Evolutionary conservation across 2,329 filamentous ascomycete genomes (phyloP), one percentile per base, ranked within the genome.

Genomic region (Colletotrichum navitas): DNA sequence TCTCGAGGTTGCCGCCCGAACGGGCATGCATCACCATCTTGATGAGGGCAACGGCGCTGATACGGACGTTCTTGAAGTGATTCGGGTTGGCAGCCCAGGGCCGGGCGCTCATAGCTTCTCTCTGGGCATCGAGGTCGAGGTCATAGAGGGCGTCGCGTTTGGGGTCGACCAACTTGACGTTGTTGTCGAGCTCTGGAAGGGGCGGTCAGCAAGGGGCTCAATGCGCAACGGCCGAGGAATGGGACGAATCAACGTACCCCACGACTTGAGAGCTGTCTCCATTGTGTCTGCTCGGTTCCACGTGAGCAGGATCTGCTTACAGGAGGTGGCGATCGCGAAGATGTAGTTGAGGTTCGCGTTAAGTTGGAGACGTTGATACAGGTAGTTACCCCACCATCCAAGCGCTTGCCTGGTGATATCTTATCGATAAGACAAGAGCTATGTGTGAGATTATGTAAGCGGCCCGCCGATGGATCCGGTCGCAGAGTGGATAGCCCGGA

Each of bases 1-100:
- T 89, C 85, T 99, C 96, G 75, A 98, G 88, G 36, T 90, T 90
- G 68, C 96, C 95, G 75, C 96, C 96, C 0, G 94, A 95, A n/a
- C 96, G 93, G 12, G 96, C 96, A 81, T 99, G 96, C 93, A 98
- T 98, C 74, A 97, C 94, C 96, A 99, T 99, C 85, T 99, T 99
- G 76, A 98, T 89, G 71, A 99, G 89, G 6, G 96, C 96, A 16
- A 97, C 92, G 70, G 96, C 94, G 63, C 94, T 97, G 82, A 99
- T 95, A 77, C 95, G 94, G 58, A 98, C 94, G 65, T 93, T 89
- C 80, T 95, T 97, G 89, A 98, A 99, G 86, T 98, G 91, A 81
- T 94, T 88, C 0, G 92, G 91, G 79, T 98, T 91, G 58, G 85
- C 85, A 61, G 84, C 85, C 96, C 96, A 98, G 73, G 95, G 94